Base-by-base conservation (phyloP, 2,329 filamentous ascomycete species). In the Beauveria sp. region DNA sequence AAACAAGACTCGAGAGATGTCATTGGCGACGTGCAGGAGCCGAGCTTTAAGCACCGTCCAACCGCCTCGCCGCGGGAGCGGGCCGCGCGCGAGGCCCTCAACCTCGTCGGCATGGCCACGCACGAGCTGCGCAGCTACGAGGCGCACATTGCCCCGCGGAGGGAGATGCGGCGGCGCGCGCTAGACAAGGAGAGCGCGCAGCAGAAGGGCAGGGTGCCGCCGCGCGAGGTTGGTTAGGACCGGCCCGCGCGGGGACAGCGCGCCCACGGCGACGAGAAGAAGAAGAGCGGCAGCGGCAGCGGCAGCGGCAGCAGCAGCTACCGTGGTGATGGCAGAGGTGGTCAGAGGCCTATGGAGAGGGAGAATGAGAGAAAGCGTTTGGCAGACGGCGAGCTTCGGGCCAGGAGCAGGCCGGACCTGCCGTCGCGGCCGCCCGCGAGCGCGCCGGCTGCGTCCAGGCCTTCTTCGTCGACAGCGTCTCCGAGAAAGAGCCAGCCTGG, bases 101-200 rank as follows among this genome's bases (percentile, higher is more conserved):
- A 56, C 8, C 59, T 66, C 28, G 64, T 69, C 1, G 57, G 63
- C 0, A 26, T 48, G 8, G 69, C 69, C 2, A 62, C 68, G 7
- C 16, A n/a, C 0, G 64, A 69, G 7, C 53, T 73, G 3, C 62
- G 60, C 6, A 53, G 49, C 12, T 73, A 70, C 52, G 69, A 74
- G 28, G 54, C n/a, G 1, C 65, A 71, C 24, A 51, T 70, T 7
- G 40, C 51, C 18, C 20, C 31, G 38, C 24, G 34, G 38, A 66
- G 66, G 12, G 57, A 22, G 3, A 4, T 24, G 5, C 65, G 70
- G 45, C 65, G 71, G 53, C 60, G 63, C 5, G 66, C 68, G 24
- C 66, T 74, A 20, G 54, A 62, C 38, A 18, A 24, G 16, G 53
- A 57, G 50, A 53, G 12, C 14, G 58, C 43, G 38, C 58, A 28